phyloP scores from a whole-genome alignment of 345 rosid species.

The Rhizophora mangle region DNA sequence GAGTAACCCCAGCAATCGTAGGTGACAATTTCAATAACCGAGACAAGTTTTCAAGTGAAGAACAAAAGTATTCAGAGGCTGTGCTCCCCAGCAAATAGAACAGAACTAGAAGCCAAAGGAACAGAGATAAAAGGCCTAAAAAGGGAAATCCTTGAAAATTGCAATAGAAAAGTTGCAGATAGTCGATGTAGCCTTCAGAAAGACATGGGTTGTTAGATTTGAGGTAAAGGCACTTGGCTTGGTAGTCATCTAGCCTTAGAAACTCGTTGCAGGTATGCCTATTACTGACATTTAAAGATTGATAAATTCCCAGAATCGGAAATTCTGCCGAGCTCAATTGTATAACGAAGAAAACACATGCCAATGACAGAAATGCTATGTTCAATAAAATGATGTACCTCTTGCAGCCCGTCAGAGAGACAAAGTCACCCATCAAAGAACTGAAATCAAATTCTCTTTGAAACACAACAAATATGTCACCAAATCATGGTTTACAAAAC shows the following conservation, averaged over 20 bases:
- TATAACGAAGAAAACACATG: conserved; percentile 29
- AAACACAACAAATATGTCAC: conserved; percentile 2
- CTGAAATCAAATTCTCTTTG: conserved; percentile 4
- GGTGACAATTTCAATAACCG: conserved; percentile 68
- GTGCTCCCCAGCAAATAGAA: conserved; percentile 83
- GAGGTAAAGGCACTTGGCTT: conserved; percentile 35
- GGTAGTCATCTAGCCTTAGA: conserved; percentile 34
- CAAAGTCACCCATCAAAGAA: conserved; percentile 28
- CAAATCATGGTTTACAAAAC: conserved; percentile 12
- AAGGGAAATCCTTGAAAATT: conserved; percentile 45
- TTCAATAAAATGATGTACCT: conserved; percentile 36
- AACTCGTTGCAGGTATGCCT: conserved; percentile 33
- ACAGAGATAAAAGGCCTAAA: conserved; percentile 48
- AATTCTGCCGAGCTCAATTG: conserved; percentile 20
- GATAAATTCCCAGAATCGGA: conserved; percentile 16
- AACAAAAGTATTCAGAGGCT: conserved; percentile 87
- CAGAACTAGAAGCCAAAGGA: conserved; percentile 68
- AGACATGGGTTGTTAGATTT: conserved; percentile 41
- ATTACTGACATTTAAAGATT: conserved; percentile 20
- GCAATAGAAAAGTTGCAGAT: conserved; percentile 69
- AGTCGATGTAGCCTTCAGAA: conserved; percentile 66
- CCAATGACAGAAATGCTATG: conserved; percentile 39
- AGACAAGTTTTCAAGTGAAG: conserved; percentile 71
- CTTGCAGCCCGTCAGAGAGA: conserved; percentile 12
- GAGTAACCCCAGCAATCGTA: conserved; percentile 82